Evolutionary conservation across 73 alveolate species (phyloP).

Genomic region (Paramecium caudatum): DNA sequence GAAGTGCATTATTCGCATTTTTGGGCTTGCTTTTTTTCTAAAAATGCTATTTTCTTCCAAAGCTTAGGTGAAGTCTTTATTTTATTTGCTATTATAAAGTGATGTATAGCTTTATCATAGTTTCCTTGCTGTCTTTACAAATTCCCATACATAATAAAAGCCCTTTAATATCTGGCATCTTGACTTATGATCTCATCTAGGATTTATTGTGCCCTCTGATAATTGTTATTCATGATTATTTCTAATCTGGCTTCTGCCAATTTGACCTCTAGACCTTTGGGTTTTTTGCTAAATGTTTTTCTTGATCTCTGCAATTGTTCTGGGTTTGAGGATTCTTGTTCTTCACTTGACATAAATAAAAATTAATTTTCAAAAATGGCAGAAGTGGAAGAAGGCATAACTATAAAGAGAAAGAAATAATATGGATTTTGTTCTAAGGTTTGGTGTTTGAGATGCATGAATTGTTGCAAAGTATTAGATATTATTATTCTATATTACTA

Average conservation of each 20-base stretch:
- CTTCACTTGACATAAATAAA: background rate
- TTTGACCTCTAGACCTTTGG: background rate
- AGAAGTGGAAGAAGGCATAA: slow-evolving; percentile 10
- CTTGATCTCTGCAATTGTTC: no score
- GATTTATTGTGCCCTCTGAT: background rate
- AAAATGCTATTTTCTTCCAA: slow-evolving; percentile 18
- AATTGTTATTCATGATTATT: background rate
- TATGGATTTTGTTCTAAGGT: slow-evolving; percentile 61
- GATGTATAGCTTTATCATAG: slow-evolving; percentile 18
- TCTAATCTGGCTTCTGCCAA: slow-evolving; percentile 29
- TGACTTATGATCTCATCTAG: slow-evolving; percentile 5
- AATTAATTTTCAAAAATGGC: slow-evolving; percentile 4
- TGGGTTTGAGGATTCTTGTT: background rate
- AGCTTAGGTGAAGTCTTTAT: slow-evolving; percentile 6
- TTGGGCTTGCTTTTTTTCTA: background rate
- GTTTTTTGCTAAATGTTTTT: background rate
- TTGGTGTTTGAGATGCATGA: slow-evolving; percentile 70
- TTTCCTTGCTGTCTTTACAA: background rate
- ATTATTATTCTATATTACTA: slow-evolving; percentile 6
- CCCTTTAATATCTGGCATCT: slow-evolving; percentile 14
- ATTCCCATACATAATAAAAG: background rate
- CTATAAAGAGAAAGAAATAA: slow-evolving; percentile 45
- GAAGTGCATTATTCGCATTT: background rate
- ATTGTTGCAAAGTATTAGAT: slow-evolving; percentile 69
- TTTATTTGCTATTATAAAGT: slow-evolving; percentile 11